Evolutionary conservation across 352 stramenopile species (phyloP).

Genomic region (Globisporangium perplexum): DNA sequence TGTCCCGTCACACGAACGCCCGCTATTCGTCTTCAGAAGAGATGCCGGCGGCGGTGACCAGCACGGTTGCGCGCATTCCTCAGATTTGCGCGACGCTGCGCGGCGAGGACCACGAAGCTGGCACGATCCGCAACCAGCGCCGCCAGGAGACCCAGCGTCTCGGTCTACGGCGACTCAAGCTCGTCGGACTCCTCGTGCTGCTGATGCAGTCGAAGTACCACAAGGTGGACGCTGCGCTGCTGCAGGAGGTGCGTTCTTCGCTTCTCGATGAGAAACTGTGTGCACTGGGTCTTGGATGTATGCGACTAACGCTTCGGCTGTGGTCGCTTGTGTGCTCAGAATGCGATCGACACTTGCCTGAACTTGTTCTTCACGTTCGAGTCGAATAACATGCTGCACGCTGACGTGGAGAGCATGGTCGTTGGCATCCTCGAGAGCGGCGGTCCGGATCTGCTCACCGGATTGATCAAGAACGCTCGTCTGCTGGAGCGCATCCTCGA

Average conservation of each 20-base stretch:
- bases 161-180: slow-evolving; percentile 73
- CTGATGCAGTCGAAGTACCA: slow-evolving; percentile 84
- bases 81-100: slow-evolving; percentile 65
- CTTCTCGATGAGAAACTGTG: not conserved
- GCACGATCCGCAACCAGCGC: slow-evolving; percentile 68
- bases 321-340: slow-evolving; percentile 9
- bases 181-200: slow-evolving; percentile 70
- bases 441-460: slow-evolving; percentile 61
- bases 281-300: not conserved
- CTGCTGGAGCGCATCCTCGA: slow-evolving; percentile 71
- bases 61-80: slow-evolving; percentile 49
- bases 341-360: slow-evolving; percentile 68
- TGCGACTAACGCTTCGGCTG: not conserved
- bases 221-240: slow-evolving; percentile 61
- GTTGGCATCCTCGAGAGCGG: slow-evolving; percentile 79
- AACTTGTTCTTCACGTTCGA: slow-evolving; percentile 88
- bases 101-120: slow-evolving; percentile 50
- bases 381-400: slow-evolving; percentile 84
- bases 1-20: slow-evolving; percentile 73
- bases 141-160: slow-evolving; percentile 67
- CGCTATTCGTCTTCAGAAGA: slow-evolving; percentile 67
- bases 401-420: slow-evolving; percentile 83
- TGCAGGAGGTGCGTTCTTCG: slow-evolving; percentile 35
- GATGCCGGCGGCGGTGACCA: slow-evolving; percentile 48
- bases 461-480: slow-evolving; percentile 70